Conservation (phyloP, 1,284 basidiomycete species). For the Malassezia equina region DNA sequence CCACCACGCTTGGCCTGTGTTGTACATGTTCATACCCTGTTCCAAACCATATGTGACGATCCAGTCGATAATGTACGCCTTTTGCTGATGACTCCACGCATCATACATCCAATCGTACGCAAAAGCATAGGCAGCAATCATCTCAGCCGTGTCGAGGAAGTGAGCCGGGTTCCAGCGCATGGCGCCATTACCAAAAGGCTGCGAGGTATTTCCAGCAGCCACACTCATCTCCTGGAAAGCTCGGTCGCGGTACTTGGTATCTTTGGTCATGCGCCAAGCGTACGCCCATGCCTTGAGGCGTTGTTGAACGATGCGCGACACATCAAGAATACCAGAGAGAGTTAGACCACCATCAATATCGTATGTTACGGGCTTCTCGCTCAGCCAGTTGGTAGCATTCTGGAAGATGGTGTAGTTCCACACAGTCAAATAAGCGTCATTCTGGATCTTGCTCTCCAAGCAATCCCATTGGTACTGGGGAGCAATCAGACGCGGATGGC, state of each 20-base stretch:
- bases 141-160: conserved; percentile 89
- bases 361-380: conserved; percentile 59
- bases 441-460: conserved; percentile 64
- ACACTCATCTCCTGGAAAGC: conserved; percentile 64
- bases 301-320: conserved; percentile 77
- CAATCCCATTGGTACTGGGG: conserved; percentile 83
- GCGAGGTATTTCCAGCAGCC: conserved; percentile 43
- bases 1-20: conserved; percentile 51
- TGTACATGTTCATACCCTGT: conserved; percentile 52
- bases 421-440: conserved; percentile 69
- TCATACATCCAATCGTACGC: conserved; percentile 92
- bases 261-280: conserved; percentile 77
- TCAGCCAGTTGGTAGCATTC: conserved; percentile 69
- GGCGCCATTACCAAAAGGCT: conserved; percentile 54
- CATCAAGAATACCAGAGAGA: conserved; percentile 81
- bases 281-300: conserved; percentile 87
- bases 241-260: conserved; percentile 79
- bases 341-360: conserved; percentile 57
- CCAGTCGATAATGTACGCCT: conserved; percentile 60
- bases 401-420: conserved; percentile 87
- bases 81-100: conserved; percentile 66
- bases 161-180: conserved; percentile 68
- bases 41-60: conserved; percentile 64
- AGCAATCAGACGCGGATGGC: conserved; percentile 79
- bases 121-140: conserved; percentile 58